phyloP scores from a whole-genome alignment of 495 filamentous ascomycete species.

The Penicillium fimorum region DNA sequence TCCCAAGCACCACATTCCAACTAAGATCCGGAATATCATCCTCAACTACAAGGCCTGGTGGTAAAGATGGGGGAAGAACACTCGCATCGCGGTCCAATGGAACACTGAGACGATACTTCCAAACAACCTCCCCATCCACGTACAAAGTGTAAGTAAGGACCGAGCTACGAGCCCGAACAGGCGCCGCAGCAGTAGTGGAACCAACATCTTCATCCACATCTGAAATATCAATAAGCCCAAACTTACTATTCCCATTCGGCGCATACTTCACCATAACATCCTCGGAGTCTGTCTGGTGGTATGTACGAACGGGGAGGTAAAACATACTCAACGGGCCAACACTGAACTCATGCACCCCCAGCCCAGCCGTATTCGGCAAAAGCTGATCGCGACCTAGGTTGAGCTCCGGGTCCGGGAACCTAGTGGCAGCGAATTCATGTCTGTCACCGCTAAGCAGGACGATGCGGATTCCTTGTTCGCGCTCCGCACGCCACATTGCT shows the following conservation, averaged over 20 bases:
- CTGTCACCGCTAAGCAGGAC: constrained; percentile 85
- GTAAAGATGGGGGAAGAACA: constrained; percentile 11
- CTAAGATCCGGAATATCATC: constrained; percentile 21
- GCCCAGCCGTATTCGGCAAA: constrained; percentile 32
- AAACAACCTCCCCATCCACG: constrained; percentile 73
- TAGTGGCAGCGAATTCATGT: constrained; percentile 92
- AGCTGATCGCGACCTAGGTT: constrained; percentile 22
- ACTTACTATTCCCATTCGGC: constrained; percentile 85
- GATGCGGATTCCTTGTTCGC: constrained; percentile 68
- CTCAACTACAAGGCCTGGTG: constrained; percentile 31
- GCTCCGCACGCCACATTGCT: constrained; percentile 81
- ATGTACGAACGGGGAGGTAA: constrained; percentile 82
- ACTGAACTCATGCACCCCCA: constrained; percentile 80
- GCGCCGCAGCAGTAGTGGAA: constrained; percentile 29
- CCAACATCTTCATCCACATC: constrained; percentile 56
- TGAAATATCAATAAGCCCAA: constrained; percentile 83
- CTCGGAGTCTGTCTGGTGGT: constrained; percentile 70
- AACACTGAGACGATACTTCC: constrained; percentile 58
- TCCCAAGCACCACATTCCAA: constrained; percentile 21
- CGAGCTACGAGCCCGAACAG: constrained; percentile 33
- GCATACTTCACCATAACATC: constrained; percentile 84
- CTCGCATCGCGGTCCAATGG: constrained; percentile 23
- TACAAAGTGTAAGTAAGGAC: constrained; percentile 79
- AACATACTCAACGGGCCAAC: constrained; percentile 91
- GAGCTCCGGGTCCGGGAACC: constrained; percentile 68